Conservation (phyloP, 2,329 filamentous ascomycete genomes). For the Periconia digitata region DNA sequence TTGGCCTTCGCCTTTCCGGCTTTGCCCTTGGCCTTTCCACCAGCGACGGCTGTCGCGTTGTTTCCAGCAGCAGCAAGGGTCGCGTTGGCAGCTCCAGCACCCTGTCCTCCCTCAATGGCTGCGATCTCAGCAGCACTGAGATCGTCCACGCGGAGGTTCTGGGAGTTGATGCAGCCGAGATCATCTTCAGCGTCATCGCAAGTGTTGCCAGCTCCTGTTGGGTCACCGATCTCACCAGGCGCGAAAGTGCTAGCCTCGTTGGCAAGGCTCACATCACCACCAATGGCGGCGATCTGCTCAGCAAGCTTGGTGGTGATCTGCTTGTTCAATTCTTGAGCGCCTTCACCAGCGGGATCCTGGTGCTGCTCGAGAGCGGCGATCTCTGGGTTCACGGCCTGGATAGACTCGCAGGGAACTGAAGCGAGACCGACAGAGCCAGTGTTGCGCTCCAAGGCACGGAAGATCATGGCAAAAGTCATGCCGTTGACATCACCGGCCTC, state of each 20-base stretch:
- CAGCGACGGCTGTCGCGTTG: conserved; percentile 2
- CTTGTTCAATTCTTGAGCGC: conserved; percentile 62
- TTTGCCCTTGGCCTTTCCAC: not conserved
- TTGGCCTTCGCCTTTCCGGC: conserved; percentile 2
- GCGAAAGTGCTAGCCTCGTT: conserved; percentile 65
- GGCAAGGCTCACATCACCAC: conserved; percentile 63
- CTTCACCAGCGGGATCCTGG: conserved; percentile 65
- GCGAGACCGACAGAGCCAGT: conserved; percentile 59
- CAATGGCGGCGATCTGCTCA: conserved; percentile 60
- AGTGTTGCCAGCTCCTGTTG: conserved; percentile 55
- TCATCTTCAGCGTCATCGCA: conserved; percentile 53
- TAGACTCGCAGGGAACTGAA: conserved; percentile 60
- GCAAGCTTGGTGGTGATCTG: conserved; percentile 62
- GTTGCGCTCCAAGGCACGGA: conserved; percentile 61
- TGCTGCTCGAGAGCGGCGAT: conserved; percentile 66
- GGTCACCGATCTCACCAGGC: conserved; percentile 58
- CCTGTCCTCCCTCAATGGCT: conserved; percentile 47
- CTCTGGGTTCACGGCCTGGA: conserved; percentile 63
- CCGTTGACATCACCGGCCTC: conserved; percentile 54
- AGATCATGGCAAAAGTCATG: conserved; percentile 58
- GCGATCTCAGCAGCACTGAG: conserved; percentile 55
- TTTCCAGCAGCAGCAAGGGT: not conserved
- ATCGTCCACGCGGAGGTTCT: conserved; percentile 57
- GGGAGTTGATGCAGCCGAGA: conserved; percentile 58
- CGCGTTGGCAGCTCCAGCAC: conserved; percentile 16